Evolutionary conservation across 306 rosid genomes (phyloP).

Genomic region (Clitoria ternatea): DNA sequence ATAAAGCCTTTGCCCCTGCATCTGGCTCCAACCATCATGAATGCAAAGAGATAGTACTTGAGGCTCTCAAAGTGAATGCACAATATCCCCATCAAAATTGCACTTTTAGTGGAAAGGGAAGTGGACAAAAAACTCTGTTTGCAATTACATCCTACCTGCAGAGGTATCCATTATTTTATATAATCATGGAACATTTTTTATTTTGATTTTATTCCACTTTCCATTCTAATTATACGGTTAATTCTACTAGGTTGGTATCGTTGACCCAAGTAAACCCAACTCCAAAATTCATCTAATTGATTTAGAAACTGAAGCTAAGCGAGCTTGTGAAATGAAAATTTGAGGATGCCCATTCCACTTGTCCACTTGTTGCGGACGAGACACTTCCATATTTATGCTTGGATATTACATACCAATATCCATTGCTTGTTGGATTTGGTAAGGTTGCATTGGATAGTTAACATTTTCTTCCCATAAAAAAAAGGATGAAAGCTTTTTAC

Average conservation of each 20-base stretch:
- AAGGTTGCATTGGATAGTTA: slow-evolving; percentile 2
- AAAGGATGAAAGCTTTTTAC: background rate
- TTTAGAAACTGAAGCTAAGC: slow-evolving; percentile 49
- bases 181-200: background rate
- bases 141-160: slow-evolving; percentile 59
- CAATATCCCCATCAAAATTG: slow-evolving; percentile 59
- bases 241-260: slow-evolving; percentile 53
- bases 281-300: slow-evolving; percentile 38
- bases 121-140: slow-evolving; percentile 56
- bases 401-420: slow-evolving; percentile 72
- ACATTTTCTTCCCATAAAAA: background rate
- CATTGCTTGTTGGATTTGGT: slow-evolving; percentile 83
- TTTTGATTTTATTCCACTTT: background rate
- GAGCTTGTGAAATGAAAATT: slow-evolving; percentile 52
- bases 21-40: slow-evolving; percentile 49
- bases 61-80: slow-evolving; percentile 57
- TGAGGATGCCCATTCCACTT: slow-evolving; percentile 43
- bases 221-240: background rate
- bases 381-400: slow-evolving; percentile 61
- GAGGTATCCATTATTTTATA: slow-evolving; percentile 38
- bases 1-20: slow-evolving; percentile 36
- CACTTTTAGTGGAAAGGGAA: slow-evolving; percentile 82
- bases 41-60: slow-evolving; percentile 45
- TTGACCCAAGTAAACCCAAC: slow-evolving; percentile 35
- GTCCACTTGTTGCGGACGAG: slow-evolving; percentile 8